Evolutionary conservation across 23 red algal genomes (phyloP), one percentile per base, ranked within the genome.

Genomic region (Agarophyton chilense): DNA sequence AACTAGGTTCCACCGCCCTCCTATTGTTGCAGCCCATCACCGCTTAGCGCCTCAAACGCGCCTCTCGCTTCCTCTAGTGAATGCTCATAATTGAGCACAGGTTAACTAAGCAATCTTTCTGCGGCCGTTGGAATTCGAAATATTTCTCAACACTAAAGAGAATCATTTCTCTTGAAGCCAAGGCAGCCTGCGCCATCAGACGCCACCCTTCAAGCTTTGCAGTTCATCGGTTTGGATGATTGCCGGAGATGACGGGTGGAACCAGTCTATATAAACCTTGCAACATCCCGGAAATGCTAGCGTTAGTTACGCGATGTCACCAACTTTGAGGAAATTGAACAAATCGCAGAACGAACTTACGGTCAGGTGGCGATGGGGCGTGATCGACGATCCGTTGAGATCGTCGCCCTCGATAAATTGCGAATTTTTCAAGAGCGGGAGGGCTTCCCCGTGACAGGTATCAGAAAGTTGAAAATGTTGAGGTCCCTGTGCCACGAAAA

Each of bases 271-370:
- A n/a, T 89, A 28, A 74, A 83, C 78, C 58, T 53, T 34, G 67
- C 89, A 13, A 81, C 81, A 17, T 51, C 72, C 24, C 79, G 80
- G 16, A 85, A 86, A 36, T 81, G 81, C 2, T 94, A 81, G 91
- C 61, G 72, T 28, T 88, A 56, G 81, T 87, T 80, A 0, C 96
- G 97, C 21, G 93, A 99, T 68, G 93, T 95, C 7, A 78, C 90
- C 3, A 85, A 89, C 32, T 99, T 95, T 80, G 86, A 95, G 62
- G 92, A 94, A 88, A 83, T 94, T 25, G 93, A 99, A 58, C 97
- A 99, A 81, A 93, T 99, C 31, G 97, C 93, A 34, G 97, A 99
- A 46, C 93, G 97, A 71, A 96, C 97, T 7, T 99, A 99, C 71
- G 97, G 97, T 11, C 75, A 96, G 70, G 94, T 96, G 64, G 89